phyloP scores from a whole-genome alignment of 1,139 yeast species.

The Saccharomyces uvarum region DNA sequence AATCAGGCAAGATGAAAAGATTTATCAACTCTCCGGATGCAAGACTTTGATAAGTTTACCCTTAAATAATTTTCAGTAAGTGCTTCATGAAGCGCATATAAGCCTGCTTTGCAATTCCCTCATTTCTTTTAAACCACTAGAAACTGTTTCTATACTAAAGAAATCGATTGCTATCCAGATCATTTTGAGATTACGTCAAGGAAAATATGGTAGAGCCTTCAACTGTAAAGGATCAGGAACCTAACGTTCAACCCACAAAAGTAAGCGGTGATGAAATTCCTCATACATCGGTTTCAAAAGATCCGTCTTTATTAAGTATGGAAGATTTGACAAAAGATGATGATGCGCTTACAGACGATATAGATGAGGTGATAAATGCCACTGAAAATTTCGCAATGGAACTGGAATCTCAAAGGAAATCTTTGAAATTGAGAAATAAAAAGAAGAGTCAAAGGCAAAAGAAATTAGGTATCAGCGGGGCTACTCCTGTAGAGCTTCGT shows the following conservation, averaged over 20 bases:
- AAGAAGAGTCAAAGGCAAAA: slow-evolving; percentile 1
- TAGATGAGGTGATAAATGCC: slow-evolving; percentile 11
- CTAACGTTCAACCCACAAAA: background rate
- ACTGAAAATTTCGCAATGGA: slow-evolving; percentile 6
- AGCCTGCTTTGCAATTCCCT: background rate
- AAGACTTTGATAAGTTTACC: background rate
- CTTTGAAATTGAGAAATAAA: background rate
- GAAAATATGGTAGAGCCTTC: background rate
- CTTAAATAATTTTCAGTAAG: background rate
- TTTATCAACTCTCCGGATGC: background rate
- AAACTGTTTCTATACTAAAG: background rate
- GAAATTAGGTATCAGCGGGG: background rate
- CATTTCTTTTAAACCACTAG: background rate
- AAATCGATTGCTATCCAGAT: background rate
- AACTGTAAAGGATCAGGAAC: background rate
- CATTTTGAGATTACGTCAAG: background rate
- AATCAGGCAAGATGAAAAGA: background rate
- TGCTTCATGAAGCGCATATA: background rate
- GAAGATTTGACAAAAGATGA: background rate
- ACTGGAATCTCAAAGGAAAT: background rate
- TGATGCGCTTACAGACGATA: slow-evolving; percentile 2
- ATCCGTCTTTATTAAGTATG: background rate
- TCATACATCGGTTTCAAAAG: background rate
- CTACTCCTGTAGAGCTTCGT: background rate
- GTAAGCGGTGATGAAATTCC: background rate